Evolutionary conservation across 2,329 filamentous ascomycete species (phyloP).

Genomic region (Ascochyta lentis): DNA sequence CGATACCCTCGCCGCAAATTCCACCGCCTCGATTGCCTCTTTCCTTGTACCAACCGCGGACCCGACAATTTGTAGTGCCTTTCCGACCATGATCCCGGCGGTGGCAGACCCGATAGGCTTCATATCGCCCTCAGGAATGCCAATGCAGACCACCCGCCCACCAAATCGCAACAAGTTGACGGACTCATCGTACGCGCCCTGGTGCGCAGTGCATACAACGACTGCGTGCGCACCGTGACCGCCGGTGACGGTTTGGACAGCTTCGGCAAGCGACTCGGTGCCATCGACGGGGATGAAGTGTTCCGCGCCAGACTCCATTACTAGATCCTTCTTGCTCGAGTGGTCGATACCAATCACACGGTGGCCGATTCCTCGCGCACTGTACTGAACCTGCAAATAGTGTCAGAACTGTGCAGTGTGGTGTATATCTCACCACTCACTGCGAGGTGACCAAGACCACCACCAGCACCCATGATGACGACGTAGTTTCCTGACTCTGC

Average conservation of each 20-base stretch:
- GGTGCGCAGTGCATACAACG: constrained; percentile 60
- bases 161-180: constrained; percentile 54
- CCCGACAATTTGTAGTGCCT: constrained; percentile 54
- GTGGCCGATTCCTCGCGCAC: constrained; percentile 65
- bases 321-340: constrained; percentile 68
- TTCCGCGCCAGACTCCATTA: constrained; percentile 68
- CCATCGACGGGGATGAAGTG: constrained; percentile 69
- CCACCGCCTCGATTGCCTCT: constrained; percentile 58
- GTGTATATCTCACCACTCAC: constrained; percentile 28
- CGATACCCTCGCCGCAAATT: constrained; percentile 52
- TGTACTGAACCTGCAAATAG: constrained; percentile 56
- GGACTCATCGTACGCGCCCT: constrained; percentile 54
- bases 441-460: constrained; percentile 69
- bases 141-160: constrained; percentile 55
- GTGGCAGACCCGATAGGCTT: constrained; percentile 52
- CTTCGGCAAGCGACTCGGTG: constrained; percentile 57
- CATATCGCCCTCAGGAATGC: constrained; percentile 57
- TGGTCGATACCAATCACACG: constrained; percentile 71
- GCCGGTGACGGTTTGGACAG: constrained; percentile 63
- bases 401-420: background rate
- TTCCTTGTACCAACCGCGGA: constrained; percentile 55
- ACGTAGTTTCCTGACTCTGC: constrained; percentile 67
- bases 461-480: constrained; percentile 63
- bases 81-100: constrained; percentile 52
- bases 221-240: constrained; percentile 68